Evolutionary conservation across 2,329 filamentous ascomycete species (phyloP), one percentile per base, ranked within the genome.

Genomic region (Apiospora aurea): DNA sequence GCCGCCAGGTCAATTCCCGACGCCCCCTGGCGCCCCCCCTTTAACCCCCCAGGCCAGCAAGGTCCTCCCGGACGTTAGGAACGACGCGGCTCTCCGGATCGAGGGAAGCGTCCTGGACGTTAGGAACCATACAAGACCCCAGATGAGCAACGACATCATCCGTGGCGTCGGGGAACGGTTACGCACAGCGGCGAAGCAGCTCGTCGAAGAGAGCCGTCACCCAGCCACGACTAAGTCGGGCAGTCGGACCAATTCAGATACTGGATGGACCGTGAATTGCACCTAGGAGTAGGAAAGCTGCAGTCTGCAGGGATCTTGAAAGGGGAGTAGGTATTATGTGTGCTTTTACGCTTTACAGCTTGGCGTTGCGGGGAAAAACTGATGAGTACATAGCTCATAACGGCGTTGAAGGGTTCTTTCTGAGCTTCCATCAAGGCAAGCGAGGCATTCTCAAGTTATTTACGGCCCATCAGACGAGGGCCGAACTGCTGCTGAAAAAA

Each of bases 1-100:
- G 29, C 82, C 84, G 18, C 81, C 81, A 6, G 77, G 79, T 8
- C 75, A 77, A 8, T 85, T 85, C 72, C 83, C 83, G 5, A 79
- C 82, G 14, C 82, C 82, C 29, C 78, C 82, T 67, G 82, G 82
- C 51, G 67, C 72, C 5, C 76, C 78, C 7, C 78, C 26, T 83
- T 82, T 73, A 79, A 78, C 70, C 79, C 80, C 24, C 79, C 79
- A 2, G 81, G 80, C 49, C 77, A 76, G 18, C 81, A 81, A 29
- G 80, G 81, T 34, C 77, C 79, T 34, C 82, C 82, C 29, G 84
- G 84, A 47, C 82, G 79, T 53, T 72, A 64, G 57, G 13, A 41
- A n/a, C 57, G 34, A 3, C 8, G 1, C 41, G n/a, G 18, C 24
- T 2, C n/a, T 18, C 66, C 41, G 46, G 14, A n/a, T 21, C 29